A percentile compares a stretch with the other conserved stretches of the same genome.
phyloP scores from a whole-genome alignment of 2,329 filamentous ascomycete species.

The Exserohilum rostratum region DNA sequence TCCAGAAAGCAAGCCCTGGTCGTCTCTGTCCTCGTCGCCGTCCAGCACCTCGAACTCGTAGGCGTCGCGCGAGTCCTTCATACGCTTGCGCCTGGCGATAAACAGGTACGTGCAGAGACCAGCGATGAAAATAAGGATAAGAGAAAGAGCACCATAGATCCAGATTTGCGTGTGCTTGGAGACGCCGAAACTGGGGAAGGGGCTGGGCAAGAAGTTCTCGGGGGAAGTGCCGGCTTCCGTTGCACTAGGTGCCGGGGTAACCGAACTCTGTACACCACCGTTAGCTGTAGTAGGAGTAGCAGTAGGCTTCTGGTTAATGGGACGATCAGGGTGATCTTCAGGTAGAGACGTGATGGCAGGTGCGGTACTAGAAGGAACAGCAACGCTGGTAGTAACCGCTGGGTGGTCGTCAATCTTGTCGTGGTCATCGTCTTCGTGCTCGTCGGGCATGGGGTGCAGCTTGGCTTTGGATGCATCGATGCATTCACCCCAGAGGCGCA shows the following conservation, averaged over 20 bases:
- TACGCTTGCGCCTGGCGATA: slow-evolving; percentile 76
- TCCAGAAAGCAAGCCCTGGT: slow-evolving; percentile 53
- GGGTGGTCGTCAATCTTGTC: slow-evolving; percentile 63
- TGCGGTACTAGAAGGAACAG: slow-evolving; percentile 52
- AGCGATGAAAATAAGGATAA: slow-evolving; percentile 83
- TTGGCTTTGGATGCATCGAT: slow-evolving; percentile 76
- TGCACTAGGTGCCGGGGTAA: slow-evolving; percentile 19
- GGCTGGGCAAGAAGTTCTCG: slow-evolving; percentile 74
- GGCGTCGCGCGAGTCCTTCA: slow-evolving; percentile 76
- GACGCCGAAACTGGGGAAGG: slow-evolving; percentile 88
- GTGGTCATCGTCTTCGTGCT: slow-evolving; percentile 83
- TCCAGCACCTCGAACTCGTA: slow-evolving; percentile 96
- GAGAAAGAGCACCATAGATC: slow-evolving; percentile 86
- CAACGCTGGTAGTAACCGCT: slow-evolving; percentile 65
- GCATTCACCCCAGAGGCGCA: slow-evolving; percentile 91
- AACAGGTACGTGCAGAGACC: slow-evolving; percentile 83
- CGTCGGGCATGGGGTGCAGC: slow-evolving; percentile 79
- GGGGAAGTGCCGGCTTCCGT: slow-evolving; percentile 32
- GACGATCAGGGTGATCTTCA: slow-evolving; percentile 57
- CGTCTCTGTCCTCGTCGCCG: slow-evolving; percentile 71
- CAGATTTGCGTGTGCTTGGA: slow-evolving; percentile 87
- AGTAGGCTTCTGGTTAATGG: slow-evolving; percentile 64
- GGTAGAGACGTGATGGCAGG: slow-evolving; percentile 55
- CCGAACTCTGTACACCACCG: slow-evolving; percentile 24
- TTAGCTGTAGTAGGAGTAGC: slow-evolving; percentile 32